Percentiles rank a stretch among this genome's conserved stretches.
phyloP scores from a whole-genome alignment of 257 asterid genomes.

The Lycium ferocissimum region DNA sequence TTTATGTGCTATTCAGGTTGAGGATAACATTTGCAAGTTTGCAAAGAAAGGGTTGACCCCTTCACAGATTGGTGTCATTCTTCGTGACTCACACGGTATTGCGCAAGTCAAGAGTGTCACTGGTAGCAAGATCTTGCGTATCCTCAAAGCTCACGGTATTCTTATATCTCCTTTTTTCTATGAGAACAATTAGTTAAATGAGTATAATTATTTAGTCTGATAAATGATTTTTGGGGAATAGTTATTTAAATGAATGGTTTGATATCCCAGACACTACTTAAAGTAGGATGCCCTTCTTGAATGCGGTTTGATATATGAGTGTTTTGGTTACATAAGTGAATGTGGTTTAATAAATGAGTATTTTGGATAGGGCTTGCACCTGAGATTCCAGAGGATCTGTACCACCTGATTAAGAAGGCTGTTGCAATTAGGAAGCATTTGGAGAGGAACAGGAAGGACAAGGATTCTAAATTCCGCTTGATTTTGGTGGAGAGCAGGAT shows the following conservation, averaged over 20 bases:
- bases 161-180: not conserved
- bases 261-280: too few species aligned
- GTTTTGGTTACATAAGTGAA: not conserved
- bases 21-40: conserved; percentile 75
- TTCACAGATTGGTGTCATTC: conserved; percentile 85
- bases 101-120: conserved; percentile 89
- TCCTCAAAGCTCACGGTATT: conserved; percentile 88
- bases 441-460: conserved; percentile 92
- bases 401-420: conserved; percentile 84
- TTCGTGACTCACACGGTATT: conserved; percentile 87
- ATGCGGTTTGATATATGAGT: not conserved
- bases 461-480: conserved; percentile 84
- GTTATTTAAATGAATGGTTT: too few species aligned
- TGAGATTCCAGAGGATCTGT: conserved; percentile 80
- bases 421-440: conserved; percentile 88
- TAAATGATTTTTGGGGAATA: too few species aligned
- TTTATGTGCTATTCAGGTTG: conserved; percentile 51
- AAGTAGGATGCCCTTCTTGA: too few species aligned
- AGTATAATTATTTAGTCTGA: too few species aligned
- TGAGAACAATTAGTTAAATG: not conserved
- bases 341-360: not conserved
- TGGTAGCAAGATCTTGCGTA: conserved; percentile 88
- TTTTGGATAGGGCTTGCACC: conserved; percentile 72
- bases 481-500: conserved; percentile 94
- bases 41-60: conserved; percentile 84